Conservation (phyloP, 306 rosid species). For the Elaeagnus macrophylla region DNA sequence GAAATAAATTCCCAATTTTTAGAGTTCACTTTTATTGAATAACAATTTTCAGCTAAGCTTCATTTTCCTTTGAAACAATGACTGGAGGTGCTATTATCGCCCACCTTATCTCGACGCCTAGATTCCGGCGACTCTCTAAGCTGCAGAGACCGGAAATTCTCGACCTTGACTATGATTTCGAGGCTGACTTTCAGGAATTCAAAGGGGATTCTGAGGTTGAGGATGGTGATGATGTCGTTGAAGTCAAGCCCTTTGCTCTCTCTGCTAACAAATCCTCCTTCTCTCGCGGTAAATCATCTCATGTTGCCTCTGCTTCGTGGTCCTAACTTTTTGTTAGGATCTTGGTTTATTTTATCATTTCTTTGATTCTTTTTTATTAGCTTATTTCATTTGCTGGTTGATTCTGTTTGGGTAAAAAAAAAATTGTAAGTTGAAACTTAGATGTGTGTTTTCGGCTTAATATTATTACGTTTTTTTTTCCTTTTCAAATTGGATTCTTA, state of each 20-base stretch:
- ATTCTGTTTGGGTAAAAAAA: too few species aligned
- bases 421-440: too few species aligned
- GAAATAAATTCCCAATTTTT: too few species aligned
- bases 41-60: too few species aligned
- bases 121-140: constrained; percentile 36
- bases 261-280: constrained; percentile 24
- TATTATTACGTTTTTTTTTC: too few species aligned
- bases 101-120: constrained; percentile 54
- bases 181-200: too few species aligned
- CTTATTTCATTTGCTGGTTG: too few species aligned
- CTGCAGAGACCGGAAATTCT: constrained; percentile 24
- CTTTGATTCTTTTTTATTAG: neutral
- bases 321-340: neutral
- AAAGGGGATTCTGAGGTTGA: constrained; percentile 82
- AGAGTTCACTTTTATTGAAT: too few species aligned
- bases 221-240: constrained; percentile 40
- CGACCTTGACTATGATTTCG: constrained; percentile 59
- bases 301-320: neutral
- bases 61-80: too few species aligned
- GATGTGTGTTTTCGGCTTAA: too few species aligned
- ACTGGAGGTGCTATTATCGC: constrained; percentile 98
- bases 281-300: constrained; percentile 33
- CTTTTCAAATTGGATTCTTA: too few species aligned
- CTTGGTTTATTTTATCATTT: neutral
- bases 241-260: constrained; percentile 40